Conservation (phyloP, 495 filamentous ascomycete genomes). For the Neurospora sp. region DNA sequence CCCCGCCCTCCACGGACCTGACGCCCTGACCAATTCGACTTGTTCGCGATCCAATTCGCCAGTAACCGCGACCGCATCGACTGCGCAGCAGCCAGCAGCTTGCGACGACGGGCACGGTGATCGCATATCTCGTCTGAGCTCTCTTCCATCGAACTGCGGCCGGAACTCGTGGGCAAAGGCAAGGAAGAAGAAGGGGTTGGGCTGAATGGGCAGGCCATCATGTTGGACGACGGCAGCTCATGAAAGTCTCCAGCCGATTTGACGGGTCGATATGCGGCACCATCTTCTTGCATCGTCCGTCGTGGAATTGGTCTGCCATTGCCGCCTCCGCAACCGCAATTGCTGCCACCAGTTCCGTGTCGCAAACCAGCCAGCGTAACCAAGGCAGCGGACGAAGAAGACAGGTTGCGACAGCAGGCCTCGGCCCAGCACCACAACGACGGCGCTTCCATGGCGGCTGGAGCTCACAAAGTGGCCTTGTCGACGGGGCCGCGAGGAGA, state of each 20-base stretch:
- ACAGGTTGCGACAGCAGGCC: not conserved
- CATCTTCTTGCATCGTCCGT: slow-evolving; percentile 31
- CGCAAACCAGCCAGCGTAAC: not conserved
- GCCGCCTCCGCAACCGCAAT: not conserved
- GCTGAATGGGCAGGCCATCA: slow-evolving; percentile 32
- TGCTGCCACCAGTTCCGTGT: not conserved
- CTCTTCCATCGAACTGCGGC: not conserved
- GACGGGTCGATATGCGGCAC: slow-evolving; percentile 43
- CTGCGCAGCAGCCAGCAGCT: not conserved
- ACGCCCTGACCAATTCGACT: not conserved
- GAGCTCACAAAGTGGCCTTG: not conserved
- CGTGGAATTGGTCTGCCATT: slow-evolving; percentile 20
- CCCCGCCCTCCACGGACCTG: not conserved
- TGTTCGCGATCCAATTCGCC: not conserved
- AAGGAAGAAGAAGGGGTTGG: slow-evolving; percentile 11
- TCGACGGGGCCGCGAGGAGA: not conserved
- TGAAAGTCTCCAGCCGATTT: slow-evolving; percentile 42
- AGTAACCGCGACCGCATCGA: not conserved
- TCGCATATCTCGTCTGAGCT: not conserved
- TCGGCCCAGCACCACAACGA: not conserved
- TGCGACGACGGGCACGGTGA: not conserved
- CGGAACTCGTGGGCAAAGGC: slow-evolving; percentile 16
- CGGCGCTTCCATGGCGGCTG: not conserved
- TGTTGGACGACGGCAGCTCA: slow-evolving; percentile 37
- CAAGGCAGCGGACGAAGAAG: not conserved